Evolutionary conservation across 352 stramenopile genomes (phyloP), one percentile per base, ranked within the genome.

Genomic region (Pythium biforme): DNA sequence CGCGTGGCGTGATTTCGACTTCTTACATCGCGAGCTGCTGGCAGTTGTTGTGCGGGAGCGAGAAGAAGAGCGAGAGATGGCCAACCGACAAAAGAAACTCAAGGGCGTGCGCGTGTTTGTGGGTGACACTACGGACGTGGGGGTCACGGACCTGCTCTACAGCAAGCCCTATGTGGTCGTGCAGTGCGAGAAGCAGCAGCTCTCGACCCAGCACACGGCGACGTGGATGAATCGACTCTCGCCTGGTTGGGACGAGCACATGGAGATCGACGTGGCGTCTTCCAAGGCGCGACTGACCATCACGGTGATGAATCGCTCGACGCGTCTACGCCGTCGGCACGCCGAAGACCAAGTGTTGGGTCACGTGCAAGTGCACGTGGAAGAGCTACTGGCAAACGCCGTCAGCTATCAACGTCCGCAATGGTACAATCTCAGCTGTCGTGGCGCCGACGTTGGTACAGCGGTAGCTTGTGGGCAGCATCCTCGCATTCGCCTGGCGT

Each of bases 231-330:
- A 81, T 59, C 58, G 56, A 19, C 51, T 89, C 23, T 74, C 77
- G 19, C 81, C 81, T 15, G 66, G 59, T n/a, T 90, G 81, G 81
- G 69, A 81, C 53, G 79, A 90, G 69, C 72, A 74, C 23, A 52
- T 90, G 2, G 79, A 90, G 23, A 64, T 87, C n/a, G 67, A 77
- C 17, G 59, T 81, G 26, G 58, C 62, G 10, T 87, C 77, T 2
- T 23, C 66, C 1, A 74, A 73, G 20, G 61, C 77, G 1, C 74
- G 67, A 4, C 34, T 89, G 29, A 68, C 63, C 8, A 64, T 90
- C 34, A 76, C 50, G 37, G 50, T 90, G 0, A 72, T 77, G 54
- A 76, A 89, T 23, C 77, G 75, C 34, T 58, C 56, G 15, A 63
- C 52, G 33, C 22, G 62, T 4, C 43, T 58, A 23, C 66, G 50